phyloP scores from a whole-genome alignment of 2,329 filamentous ascomycete species.

The Neonectria magnoliae region DNA sequence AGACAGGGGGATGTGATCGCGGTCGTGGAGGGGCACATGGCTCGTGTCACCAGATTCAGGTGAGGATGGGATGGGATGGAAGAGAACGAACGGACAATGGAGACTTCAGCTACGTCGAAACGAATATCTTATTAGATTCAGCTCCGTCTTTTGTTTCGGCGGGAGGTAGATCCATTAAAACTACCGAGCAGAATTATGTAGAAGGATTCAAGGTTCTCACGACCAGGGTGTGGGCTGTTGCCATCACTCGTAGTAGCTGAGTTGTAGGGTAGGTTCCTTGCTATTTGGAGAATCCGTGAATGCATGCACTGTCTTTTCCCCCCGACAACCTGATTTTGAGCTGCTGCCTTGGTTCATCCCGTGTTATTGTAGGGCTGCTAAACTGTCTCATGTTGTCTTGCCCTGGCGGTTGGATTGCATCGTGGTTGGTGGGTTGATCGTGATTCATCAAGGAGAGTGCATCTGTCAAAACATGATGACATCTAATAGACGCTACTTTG shows the following conservation, averaged over 20 bases:
- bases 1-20: constrained; percentile 21
- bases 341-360: constrained; percentile 8
- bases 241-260: background rate
- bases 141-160: constrained; percentile 25
- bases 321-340: background rate
- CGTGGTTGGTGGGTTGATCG: background rate
- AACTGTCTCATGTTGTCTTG: constrained; percentile 1
- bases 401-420: background rate
- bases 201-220: background rate
- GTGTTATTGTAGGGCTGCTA: constrained; percentile 5
- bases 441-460: background rate
- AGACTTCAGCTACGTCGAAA: constrained; percentile 2
- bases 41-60: constrained; percentile 36
- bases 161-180: constrained; percentile 16
- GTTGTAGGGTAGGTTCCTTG: background rate
- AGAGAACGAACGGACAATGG: background rate
- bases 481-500: background rate
- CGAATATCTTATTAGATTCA: constrained; percentile 12
- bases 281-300: constrained; percentile 1
- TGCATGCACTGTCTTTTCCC: background rate
- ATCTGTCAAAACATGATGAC: background rate
- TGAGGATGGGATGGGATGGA: constrained; percentile 19
- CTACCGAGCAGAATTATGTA: background rate
- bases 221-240: background rate
- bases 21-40: constrained; percentile 4